These are phyloP conservation scores for Globisporangium carolinianum DNA, from an alignment of 352 stramenopile species.

Conservation along the genomic window DNA sequence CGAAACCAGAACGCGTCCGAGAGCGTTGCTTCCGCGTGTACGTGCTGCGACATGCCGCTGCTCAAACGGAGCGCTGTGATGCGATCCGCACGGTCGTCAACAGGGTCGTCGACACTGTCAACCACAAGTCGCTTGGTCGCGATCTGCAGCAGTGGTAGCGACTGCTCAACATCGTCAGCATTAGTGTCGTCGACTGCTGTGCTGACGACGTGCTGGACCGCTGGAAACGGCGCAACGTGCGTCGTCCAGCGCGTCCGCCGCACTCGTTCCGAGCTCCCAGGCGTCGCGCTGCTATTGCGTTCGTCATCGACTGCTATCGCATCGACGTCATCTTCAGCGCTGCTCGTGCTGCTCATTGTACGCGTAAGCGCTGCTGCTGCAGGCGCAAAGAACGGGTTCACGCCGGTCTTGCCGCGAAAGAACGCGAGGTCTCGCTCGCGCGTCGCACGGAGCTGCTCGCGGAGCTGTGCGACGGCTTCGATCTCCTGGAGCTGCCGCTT, in stretches of 20 bases:
- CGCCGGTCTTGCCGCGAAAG: conserved; percentile 38
- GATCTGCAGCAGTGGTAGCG: too few relatives aligned
- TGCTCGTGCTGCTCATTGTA: conserved; percentile 2
- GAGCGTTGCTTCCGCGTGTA: conserved; percentile 34
- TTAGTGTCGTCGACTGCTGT: conserved; percentile 11
- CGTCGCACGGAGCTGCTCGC: conserved; percentile 52
- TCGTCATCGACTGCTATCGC: conserved; percentile 13
- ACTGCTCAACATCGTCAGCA: background rate
- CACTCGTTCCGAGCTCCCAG: conserved; percentile 13
- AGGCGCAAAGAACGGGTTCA: conserved; percentile 64
- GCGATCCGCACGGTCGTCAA: background rate
- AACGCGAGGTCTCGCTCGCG: conserved; percentile 69
- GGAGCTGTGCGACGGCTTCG: conserved; percentile 51
- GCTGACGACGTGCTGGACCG: conserved; percentile 32
- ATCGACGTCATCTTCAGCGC: background rate
- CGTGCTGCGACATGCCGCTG: conserved; percentile 17
- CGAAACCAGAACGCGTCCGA: conserved; percentile 61
- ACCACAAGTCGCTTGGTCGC: conserved; percentile 19
- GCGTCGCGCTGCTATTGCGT: conserved; percentile 15
- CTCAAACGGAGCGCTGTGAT: conserved; percentile 11
- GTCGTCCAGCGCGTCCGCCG: conserved; percentile 31
- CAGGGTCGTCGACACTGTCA: conserved; percentile 7
- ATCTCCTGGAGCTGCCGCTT: conserved; percentile 69
- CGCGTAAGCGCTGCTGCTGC: conserved; percentile 6
- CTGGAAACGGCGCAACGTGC: conserved; percentile 27